Evolutionary conservation across 2,329 filamentous ascomycete species (phyloP), one percentile per base, ranked within the genome.

Genomic region (Botrytis medusae): DNA sequence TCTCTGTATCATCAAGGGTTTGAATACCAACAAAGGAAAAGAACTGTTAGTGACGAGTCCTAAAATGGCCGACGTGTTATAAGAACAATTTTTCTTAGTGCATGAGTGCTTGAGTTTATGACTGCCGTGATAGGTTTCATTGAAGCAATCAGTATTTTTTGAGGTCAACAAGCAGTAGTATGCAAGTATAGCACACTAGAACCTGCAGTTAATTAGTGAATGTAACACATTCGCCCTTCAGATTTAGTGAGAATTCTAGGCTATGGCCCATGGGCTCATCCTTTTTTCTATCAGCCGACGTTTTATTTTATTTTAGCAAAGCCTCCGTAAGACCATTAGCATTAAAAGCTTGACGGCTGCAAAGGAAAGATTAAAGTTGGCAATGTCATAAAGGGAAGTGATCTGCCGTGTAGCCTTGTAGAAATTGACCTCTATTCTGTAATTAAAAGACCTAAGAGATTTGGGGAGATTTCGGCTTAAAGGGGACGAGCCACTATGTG

Each of bases 401-500:
- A 44, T 65, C 60, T 67, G 61, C 40, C 37, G 40, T 60, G 51
- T 67, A 72, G 70, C 61, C 70, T 72, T 72, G 48, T 48, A 46
- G 70, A 48, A 32, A 72, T 57, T 72, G 61, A 18, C 29, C 29
- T 42, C 64, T 29, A n/a, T 40, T 48, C n/a, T 40, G 34, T 42
- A 40, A 40, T 40, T 25, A 29, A 20, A 34, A 37, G 69, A 51
- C 59, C 54, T 32, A 57, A 18, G n/a, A 57, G 51, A 29, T 57
- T 57, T 57, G n/a, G 48, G 61, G 37, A 20, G 34, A 57, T 32
- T 51, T 29, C 64, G 32, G 20, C 25, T n/a, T 22, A 29, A 25
- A 32, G 54, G 60, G 54, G 22, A 32, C 54, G 42, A 69, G 71
- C 64, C 64, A 69, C 62, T 14, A 37, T 69, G 57, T 32, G 34